Percentiles rank a stretch among this genome's conserved stretches.
These are phyloP conservation scores for Geum urbanum DNA, from an alignment of 306 rosid genomes.

Conservation along the genomic window DNA sequence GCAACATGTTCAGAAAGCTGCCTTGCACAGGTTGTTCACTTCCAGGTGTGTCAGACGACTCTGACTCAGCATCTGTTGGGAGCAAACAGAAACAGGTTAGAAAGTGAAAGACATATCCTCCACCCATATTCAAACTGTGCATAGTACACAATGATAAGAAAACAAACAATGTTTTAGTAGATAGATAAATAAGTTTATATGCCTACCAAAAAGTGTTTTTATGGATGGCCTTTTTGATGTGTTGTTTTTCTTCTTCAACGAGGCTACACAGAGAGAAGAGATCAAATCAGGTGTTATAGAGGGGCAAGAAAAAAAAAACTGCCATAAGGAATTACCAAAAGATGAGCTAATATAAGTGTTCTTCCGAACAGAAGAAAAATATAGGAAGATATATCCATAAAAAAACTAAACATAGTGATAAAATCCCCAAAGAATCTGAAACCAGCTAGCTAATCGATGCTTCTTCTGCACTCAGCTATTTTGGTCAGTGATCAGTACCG, in stretches of 20 bases:
- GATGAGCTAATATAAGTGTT: background rate
- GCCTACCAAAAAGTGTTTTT: conserved; percentile 87
- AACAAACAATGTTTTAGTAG: background rate
- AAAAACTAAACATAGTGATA: background rate
- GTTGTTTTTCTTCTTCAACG: conserved; percentile 74
- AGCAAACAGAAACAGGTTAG: conserved; percentile 30
- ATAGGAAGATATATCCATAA: background rate
- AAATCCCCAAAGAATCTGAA: background rate
- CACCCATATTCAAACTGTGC: background rate
- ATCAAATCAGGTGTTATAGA: conserved; percentile 8
- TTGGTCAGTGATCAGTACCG: background rate
- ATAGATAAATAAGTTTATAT: background rate
- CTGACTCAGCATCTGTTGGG: conserved; percentile 52
- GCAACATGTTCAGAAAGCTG: conserved; percentile 71
- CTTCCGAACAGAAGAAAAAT: background rate
- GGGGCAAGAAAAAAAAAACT: background rate
- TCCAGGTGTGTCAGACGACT: conserved; percentile 42
- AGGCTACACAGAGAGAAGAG: conserved; percentile 53
- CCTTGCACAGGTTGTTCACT: conserved; percentile 46
- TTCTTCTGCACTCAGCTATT: background rate
- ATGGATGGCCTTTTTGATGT: conserved; percentile 77
- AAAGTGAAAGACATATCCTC: background rate
- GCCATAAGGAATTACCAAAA: background rate
- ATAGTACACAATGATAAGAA: background rate
- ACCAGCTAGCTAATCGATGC: background rate